Conservation (phyloP, 306 rosid species). For the Rubus parviflorus region DNA sequence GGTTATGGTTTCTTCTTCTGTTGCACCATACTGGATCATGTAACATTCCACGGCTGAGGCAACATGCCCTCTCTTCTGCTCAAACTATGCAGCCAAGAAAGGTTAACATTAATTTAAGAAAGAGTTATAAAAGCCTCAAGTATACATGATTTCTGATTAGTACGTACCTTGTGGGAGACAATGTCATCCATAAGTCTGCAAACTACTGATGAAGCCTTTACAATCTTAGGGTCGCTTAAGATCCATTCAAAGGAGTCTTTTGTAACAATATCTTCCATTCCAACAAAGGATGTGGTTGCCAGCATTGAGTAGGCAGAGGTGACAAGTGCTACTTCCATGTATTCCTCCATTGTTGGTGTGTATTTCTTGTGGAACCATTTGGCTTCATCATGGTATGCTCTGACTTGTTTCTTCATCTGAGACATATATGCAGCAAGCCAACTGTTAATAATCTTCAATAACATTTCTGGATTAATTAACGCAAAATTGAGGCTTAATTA, state of each 20-base stretch:
- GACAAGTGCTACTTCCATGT: constrained; percentile 2
- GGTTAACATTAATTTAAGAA: neutral
- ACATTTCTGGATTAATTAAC: no score
- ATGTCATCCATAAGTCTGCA: constrained; percentile 49
- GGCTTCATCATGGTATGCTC: constrained; percentile 36
- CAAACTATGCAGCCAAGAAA: neutral
- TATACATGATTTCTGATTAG: no score
- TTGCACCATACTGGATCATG: constrained; percentile 32
- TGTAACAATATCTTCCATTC: constrained; percentile 28
- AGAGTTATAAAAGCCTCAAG: no score
- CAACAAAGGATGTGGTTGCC: constrained; percentile 22
- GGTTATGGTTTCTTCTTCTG: constrained; percentile 23
- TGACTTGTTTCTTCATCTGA: constrained; percentile 24
- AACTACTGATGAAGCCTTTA: constrained; percentile 22
- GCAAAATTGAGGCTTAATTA: neutral
- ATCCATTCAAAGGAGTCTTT: constrained; percentile 41
- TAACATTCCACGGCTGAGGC: constrained; percentile 40
- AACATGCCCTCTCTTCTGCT: constrained; percentile 12
- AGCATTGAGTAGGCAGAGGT: constrained; percentile 9
- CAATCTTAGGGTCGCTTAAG: constrained; percentile 24
- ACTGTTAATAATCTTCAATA: neutral
- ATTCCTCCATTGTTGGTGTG: constrained; percentile 40
- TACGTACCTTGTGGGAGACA: constrained; percentile 34
- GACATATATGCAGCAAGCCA: no score
- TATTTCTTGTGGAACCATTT: constrained; percentile 36